A percentile compares a stretch with the other conserved stretches of the same genome.
Conservation (phyloP, 495 filamentous ascomycete species). For the Tricharina praecox region DNA sequence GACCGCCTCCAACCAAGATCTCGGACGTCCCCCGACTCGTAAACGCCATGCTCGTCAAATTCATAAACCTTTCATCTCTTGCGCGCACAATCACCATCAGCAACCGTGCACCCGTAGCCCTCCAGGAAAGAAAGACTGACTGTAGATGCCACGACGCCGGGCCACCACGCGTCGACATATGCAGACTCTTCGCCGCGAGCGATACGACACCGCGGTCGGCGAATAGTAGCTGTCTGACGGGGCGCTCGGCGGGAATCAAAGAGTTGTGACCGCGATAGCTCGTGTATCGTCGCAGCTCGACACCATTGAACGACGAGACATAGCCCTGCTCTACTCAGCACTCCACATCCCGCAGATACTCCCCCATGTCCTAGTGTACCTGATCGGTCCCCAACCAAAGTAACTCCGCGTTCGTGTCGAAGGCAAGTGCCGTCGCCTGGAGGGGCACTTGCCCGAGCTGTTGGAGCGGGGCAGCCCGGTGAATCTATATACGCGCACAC, state of each 20-base stretch:
- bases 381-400: constrained; percentile 83
- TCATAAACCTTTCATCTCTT: constrained; percentile 57
- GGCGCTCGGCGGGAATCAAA: constrained; percentile 12
- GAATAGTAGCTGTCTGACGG: constrained; percentile 23
- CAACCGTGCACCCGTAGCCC: constrained; percentile 1
- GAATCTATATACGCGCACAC: too few relatives aligned
- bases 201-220: constrained; percentile 37
- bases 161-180: constrained; percentile 68
- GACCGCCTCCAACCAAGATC: constrained; percentile 71
- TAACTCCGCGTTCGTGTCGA: constrained; percentile 75
- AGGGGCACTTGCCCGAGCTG: constrained; percentile 13
- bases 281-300: constrained; percentile 57
- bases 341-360: too few relatives aligned
- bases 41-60: constrained; percentile 85
- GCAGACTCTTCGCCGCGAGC: constrained; percentile 32
- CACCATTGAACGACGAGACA: constrained; percentile 64
- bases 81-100: constrained; percentile 3
- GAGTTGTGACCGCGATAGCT: constrained; percentile 25
- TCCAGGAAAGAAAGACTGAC: constrained; percentile 25
- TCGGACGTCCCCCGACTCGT: constrained; percentile 65
- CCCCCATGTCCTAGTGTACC: too few relatives aligned
- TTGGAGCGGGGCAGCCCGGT: constrained; percentile 19
- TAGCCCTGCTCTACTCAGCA: constrained; percentile 7
- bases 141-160: constrained; percentile 70
- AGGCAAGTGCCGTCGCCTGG: constrained; percentile 37